Percentiles rank a stretch among this genome's conserved stretches.
Conservation (phyloP, 2,329 filamentous ascomycete genomes). For the Penicillium sp. region DNA sequence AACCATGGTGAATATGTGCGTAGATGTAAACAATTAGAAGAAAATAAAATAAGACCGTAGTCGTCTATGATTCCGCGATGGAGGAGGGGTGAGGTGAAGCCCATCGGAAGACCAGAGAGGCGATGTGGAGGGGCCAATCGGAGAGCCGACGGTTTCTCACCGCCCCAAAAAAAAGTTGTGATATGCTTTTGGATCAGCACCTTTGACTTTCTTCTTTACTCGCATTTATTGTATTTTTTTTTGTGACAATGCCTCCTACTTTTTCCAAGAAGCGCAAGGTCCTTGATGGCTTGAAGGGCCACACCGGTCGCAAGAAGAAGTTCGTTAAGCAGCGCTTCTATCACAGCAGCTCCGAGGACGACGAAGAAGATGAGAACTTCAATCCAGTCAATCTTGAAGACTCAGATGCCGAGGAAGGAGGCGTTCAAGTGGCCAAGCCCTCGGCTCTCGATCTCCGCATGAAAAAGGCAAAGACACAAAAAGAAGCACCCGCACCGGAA, state of each 20-base stretch:
- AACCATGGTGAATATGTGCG: conserved; percentile 65
- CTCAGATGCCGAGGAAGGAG: conserved; percentile 40
- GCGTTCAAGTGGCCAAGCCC: conserved; percentile 16
- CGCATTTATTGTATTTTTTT: conserved; percentile 1
- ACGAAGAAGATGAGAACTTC: conserved; percentile 51
- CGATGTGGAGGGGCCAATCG: conserved; percentile 38
- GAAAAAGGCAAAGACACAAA: conserved; percentile 20
- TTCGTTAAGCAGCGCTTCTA: conserved; percentile 63
- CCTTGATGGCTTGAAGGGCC: conserved; percentile 57
- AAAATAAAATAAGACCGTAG: not conserved
- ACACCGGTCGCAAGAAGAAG: conserved; percentile 52
- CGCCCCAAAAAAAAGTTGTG: conserved; percentile 34
- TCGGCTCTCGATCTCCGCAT: conserved; percentile 3
- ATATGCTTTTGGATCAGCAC: conserved; percentile 9
- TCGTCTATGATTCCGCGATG: conserved; percentile 1
- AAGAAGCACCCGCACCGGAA: conserved; percentile 11
- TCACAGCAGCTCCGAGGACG: conserved; percentile 62
- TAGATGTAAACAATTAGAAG: conserved; percentile 8
- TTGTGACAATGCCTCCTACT: conserved; percentile 39
- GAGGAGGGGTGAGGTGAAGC: conserved; percentile 22
- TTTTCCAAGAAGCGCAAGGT: conserved; percentile 56
- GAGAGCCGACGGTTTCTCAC: conserved; percentile 23
- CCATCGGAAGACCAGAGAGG: conserved; percentile 22
- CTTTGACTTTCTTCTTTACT: conserved; percentile 2
- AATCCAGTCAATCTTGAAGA: conserved; percentile 51